Evolutionary conservation across 2,329 filamentous ascomycete species (phyloP).

Genomic region (Rutstroemia sp.): DNA sequence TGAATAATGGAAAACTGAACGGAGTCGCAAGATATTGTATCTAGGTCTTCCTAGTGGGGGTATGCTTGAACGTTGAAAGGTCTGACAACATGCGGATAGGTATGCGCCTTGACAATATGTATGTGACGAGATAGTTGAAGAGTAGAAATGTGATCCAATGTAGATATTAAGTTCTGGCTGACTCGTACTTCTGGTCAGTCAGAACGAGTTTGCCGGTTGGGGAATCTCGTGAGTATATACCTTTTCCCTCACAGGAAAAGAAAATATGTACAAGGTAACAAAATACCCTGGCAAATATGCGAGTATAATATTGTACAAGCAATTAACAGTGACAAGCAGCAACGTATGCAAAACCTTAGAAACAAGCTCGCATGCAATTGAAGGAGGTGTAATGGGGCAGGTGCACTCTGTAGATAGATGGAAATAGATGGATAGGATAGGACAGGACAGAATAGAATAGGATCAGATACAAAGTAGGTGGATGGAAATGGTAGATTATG

Average conservation of each 20-base stretch:
- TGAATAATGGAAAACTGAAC: background rate
- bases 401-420: background rate
- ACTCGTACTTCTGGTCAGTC: background rate
- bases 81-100: background rate
- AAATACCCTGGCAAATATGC: conserved; percentile 4
- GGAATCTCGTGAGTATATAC: conserved; percentile 5
- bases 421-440: background rate
- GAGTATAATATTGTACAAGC: conserved; percentile 2
- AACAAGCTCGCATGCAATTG: too few relatives aligned
- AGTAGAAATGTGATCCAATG: background rate
- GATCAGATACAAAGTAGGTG: too few relatives aligned
- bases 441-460: background rate
- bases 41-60: background rate
- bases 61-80: conserved; percentile 2
- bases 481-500: background rate
- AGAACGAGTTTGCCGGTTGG: background rate
- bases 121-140: background rate
- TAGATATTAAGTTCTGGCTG: background rate
- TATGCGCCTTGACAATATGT: conserved; percentile 1
- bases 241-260: background rate
- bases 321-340: conserved; percentile 1
- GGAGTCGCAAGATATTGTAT: background rate
- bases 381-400: background rate
- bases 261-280: conserved; percentile 1
- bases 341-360: background rate